Conservation (phyloP, 768 basidiomycete species). For the Kwoniella dejecticola region DNA sequence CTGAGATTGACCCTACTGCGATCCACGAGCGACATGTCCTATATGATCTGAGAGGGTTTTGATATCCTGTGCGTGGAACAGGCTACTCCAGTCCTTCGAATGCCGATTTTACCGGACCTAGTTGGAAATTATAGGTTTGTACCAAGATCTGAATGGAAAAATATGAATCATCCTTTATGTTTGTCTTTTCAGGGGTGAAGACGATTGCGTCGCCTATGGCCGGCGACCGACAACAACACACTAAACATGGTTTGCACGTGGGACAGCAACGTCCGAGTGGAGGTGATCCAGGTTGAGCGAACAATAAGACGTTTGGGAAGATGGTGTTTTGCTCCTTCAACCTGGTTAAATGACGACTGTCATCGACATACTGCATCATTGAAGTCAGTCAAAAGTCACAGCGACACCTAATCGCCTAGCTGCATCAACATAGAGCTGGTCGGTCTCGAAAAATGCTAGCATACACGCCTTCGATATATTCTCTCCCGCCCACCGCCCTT, state of each 20-base stretch:
- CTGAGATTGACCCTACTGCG: slow-evolving; percentile 7
- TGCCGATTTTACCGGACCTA: slow-evolving; percentile 7
- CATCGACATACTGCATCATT: no score
- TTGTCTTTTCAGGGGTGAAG: neutral
- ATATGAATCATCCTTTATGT: no score
- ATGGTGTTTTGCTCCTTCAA: neutral
- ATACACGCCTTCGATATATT: slow-evolving; percentile 42
- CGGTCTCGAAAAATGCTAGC: slow-evolving; percentile 28
- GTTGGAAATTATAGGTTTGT: neutral
- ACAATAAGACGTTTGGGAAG: slow-evolving; percentile 15
- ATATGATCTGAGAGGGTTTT: no score
- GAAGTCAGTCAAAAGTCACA: no score
- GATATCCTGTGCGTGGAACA: neutral
- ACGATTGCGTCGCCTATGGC: no score
- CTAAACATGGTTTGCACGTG: neutral
- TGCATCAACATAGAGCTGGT: no score
- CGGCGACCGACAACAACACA: no score
- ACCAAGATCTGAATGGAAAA: neutral
- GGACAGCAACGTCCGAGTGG: neutral
- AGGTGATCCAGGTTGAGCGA: slow-evolving; percentile 16
- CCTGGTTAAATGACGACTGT: no score
- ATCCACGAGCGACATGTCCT: slow-evolving; percentile 16
- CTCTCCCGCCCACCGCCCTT: slow-evolving; percentile 30
- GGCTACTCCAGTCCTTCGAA: neutral
- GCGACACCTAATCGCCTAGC: no score